A percentile compares a stretch with the other conserved stretches of the same genome.
Evolutionary conservation across 345 rosid species (phyloP).

Genomic region (Moricandia arvensis): DNA sequence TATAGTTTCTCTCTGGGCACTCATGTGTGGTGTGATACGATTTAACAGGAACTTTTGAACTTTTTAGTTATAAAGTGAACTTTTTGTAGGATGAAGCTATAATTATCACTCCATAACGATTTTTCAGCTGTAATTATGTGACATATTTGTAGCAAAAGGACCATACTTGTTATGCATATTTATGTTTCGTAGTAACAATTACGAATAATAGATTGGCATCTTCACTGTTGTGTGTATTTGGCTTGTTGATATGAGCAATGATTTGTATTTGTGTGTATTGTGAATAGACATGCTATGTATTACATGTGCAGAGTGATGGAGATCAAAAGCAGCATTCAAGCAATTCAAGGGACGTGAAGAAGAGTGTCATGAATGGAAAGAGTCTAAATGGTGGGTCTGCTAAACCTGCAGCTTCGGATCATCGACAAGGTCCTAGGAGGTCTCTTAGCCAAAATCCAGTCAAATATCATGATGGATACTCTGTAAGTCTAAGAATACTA

Average conservation of each 20-base stretch:
- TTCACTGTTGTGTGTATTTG: neutral
- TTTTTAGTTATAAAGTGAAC: slow-evolving; percentile 22
- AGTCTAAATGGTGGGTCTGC: slow-evolving; percentile 38
- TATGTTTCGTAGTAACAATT: neutral
- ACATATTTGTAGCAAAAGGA: slow-evolving; percentile 6
- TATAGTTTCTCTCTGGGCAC: slow-evolving; percentile 21
- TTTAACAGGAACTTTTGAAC: neutral
- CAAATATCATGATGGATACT: slow-evolving; percentile 74
- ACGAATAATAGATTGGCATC: neutral
- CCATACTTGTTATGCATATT: neutral
- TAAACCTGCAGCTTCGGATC: slow-evolving; percentile 45
- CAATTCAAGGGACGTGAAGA: slow-evolving; percentile 41
- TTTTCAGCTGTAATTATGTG: slow-evolving; percentile 8
- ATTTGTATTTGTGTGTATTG: neutral
- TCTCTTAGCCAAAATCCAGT: slow-evolving; percentile 71
- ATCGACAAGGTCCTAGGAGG: slow-evolving; percentile 58
- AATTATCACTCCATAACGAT: slow-evolving; percentile 4
- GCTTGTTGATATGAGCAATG: neutral
- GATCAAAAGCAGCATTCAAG: slow-evolving; percentile 50
- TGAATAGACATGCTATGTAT: neutral
- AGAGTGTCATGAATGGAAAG: slow-evolving; percentile 41
- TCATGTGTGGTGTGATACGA: slow-evolving; percentile 5
- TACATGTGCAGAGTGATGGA: slow-evolving; percentile 63
- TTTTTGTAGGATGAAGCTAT: slow-evolving; percentile 6
- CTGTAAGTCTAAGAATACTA: slow-evolving; percentile 48